Base-by-base conservation (phyloP, 129 eudicot species). In the Centrapalus pauciflorus region DNA sequence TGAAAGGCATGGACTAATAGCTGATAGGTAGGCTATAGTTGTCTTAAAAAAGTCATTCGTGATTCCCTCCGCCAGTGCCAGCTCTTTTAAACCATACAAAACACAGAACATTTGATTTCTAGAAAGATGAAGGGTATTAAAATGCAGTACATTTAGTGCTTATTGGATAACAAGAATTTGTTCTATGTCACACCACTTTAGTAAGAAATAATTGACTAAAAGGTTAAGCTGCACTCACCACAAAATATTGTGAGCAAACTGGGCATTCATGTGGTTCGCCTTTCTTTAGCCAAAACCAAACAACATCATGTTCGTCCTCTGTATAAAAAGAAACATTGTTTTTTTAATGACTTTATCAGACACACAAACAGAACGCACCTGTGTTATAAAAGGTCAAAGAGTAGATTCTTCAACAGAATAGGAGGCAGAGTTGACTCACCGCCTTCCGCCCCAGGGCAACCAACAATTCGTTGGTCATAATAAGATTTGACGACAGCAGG, bases 261-360 rank as follows among this genome's bases (percentile, higher is more conserved):
- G 99, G 99, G 81, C 96, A 93, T 56, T 89, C 99, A 61, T 79
- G 87, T 43, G 96, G 78, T 77, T 93, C 77, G 24, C 82, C 96
- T 80, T 93, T 93, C 95, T 89, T 87, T 71, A 93, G 87, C 96
- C 95, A 86, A 80, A 93, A 86, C 99, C 99, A 93, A 67, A 86
- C 96, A 72, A 93, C 95, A 84, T 93, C 99, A 76, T 93, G 98
- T 76, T 93, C 98, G 24, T 88, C 98, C 70, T 93, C 98, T 93
- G 81, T 70, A 43, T 28, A 3, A 26, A 37, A 43, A 34, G n/a
- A 60, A 75, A 63, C 33, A 25, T 30, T 21, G 14, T 1, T 58
- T 24, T 26, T 20, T 48, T 49, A 70, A 16, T 61, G 30, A 32
- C 10, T 11, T n/a, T 13, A 64, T 11, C 30, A 49, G 28, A 56